Percentiles rank a stretch among this genome's conserved stretches.
Conservation (phyloP, 805 yeast species). For the Kodamaea jinghongensis region DNA sequence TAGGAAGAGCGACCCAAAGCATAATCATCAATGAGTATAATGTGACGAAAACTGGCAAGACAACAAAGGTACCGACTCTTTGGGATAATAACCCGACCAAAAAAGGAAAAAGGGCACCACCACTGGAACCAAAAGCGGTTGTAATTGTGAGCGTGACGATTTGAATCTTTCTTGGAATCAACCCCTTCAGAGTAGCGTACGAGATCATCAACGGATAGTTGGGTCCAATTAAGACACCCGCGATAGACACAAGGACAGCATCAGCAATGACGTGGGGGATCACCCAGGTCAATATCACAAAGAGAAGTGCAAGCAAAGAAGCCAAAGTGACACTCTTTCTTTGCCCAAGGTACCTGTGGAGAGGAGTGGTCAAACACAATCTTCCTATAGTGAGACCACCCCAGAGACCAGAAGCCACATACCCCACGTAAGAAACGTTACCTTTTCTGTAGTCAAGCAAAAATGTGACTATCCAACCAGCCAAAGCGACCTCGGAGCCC, state of each 20-base stretch:
- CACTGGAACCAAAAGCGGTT: slow-evolving; percentile 25
- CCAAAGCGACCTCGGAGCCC: slow-evolving; percentile 68
- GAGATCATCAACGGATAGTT: slow-evolving; percentile 23
- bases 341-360: slow-evolving; percentile 41
- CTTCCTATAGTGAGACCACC: slow-evolving; percentile 68
- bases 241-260: slow-evolving; percentile 45
- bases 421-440: slow-evolving; percentile 48
- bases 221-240: slow-evolving; percentile 51
- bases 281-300: slow-evolving; percentile 48
- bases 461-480: slow-evolving; percentile 70
- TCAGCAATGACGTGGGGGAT: slow-evolving; percentile 43
- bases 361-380: slow-evolving; percentile 42
- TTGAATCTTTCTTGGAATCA: slow-evolving; percentile 24
- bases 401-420: slow-evolving; percentile 71
- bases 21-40: slow-evolving; percentile 16
- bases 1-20: slow-evolving; percentile 20
- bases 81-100: slow-evolving; percentile 22
- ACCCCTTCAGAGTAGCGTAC: slow-evolving; percentile 14
- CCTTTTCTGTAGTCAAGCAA: slow-evolving; percentile 54
- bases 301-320: slow-evolving; percentile 30
- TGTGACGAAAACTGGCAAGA: slow-evolving; percentile 21
- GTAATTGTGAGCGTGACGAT: slow-evolving; percentile 22
- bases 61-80: slow-evolving; percentile 21
- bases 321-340: slow-evolving; percentile 42
- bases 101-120: slow-evolving; percentile 24